Evolutionary conservation across 129 eudicot species (phyloP).

Genomic region (Tagetes erecta): DNA sequence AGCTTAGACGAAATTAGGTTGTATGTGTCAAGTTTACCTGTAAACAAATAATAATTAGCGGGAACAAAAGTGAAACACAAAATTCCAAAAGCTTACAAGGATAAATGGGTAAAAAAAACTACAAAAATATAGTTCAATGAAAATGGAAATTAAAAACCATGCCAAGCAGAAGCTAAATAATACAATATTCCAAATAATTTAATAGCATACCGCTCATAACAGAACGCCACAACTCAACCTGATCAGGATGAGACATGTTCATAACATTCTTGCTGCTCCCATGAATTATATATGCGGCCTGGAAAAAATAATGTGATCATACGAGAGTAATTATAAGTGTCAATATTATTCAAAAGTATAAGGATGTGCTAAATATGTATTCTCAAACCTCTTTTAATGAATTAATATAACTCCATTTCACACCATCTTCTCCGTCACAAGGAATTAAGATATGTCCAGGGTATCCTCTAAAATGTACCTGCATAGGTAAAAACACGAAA

Average conservation of each 20-base stretch:
- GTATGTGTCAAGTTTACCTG: constrained; percentile 77
- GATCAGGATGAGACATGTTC: constrained; percentile 98
- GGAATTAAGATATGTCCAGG: constrained; percentile 78
- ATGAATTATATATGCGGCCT: constrained; percentile 87
- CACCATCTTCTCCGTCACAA: constrained; percentile 97
- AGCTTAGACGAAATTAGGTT: constrained; percentile 80
- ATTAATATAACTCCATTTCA: constrained; percentile 93
- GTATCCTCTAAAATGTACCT: constrained; percentile 99
- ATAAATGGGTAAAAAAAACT: not conserved
- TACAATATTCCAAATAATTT: not conserved
- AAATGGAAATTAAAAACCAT: not conserved
- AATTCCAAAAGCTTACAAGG: not conserved
- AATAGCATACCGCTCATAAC: constrained; percentile 64
- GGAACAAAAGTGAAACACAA: not conserved
- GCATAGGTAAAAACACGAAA: constrained; percentile 28
- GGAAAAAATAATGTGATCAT: constrained; percentile 24
- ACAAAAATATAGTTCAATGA: constrained; percentile 1
- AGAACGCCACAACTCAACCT: constrained; percentile 85
- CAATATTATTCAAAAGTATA: not conserved
- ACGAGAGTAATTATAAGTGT: not conserved
- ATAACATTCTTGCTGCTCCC: constrained; percentile 95
- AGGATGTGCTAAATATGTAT: not conserved
- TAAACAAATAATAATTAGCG: not conserved
- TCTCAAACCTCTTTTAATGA: constrained; percentile 85
- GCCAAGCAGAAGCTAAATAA: not conserved